These are phyloP conservation scores for Xylariaceae sp. DNA, from an alignment of 2,329 filamentous ascomycete genomes.

Conservation along the genomic window DNA sequence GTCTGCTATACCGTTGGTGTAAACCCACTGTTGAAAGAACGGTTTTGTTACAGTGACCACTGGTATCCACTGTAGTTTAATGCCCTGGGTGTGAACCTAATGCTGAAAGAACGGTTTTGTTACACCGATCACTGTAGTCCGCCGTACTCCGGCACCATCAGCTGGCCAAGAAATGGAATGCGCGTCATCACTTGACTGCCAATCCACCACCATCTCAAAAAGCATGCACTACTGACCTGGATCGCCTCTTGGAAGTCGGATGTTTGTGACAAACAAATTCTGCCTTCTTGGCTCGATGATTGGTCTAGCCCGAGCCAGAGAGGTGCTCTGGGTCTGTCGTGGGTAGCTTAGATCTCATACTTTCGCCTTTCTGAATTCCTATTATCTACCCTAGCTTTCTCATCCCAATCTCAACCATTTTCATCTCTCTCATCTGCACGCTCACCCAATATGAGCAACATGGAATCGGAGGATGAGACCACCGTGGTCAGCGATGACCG, in stretches of 20 bases:
- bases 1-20: too few species aligned
- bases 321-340: background rate
- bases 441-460: background rate
- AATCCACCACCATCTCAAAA: background rate
- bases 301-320: constrained; percentile 7
- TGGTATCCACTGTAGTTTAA: too few species aligned
- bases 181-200: background rate
- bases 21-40: too few species aligned
- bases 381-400: too few species aligned
- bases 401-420: background rate
- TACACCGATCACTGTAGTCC: too few species aligned
- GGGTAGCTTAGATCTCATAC: background rate
- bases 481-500: background rate
- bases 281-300: background rate
- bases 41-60: too few species aligned
- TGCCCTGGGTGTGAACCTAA: too few species aligned
- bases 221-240: background rate
- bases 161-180: background rate
- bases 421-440: background rate
- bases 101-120: too few species aligned
- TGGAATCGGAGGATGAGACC: constrained; percentile 15
- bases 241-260: too few species aligned
- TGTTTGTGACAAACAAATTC: background rate
- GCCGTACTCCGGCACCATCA: too few species aligned
- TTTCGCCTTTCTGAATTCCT: background rate